Evolutionary conservation across 2,329 filamentous ascomycete genomes (phyloP), one percentile per base, ranked within the genome.

Genomic region (Xylariaceae sp.): DNA sequence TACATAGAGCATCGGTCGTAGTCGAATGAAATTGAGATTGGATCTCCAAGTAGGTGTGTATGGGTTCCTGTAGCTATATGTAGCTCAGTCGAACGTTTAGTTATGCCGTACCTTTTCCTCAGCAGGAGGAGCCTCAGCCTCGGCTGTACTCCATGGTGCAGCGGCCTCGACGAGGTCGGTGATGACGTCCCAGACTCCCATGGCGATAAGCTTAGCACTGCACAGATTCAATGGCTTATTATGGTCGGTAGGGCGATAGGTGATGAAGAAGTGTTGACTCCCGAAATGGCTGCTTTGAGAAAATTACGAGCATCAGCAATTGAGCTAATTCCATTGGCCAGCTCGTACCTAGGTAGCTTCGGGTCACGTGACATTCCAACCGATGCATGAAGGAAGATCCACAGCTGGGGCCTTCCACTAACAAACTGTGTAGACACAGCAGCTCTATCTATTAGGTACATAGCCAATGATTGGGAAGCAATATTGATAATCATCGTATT

Each of bases 91-190:
- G 26, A 43, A 24, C 44, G 62, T 11, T 40, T 37, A 48, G 56
- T 33, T 28, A 37, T 50, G 40, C 47, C 40, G 46, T 78, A 82
- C 80, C 80, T 81, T 74, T 82, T 84, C 79, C 85, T 86, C 79
- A 81, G 87, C 78, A 81, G 85, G 79, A 81, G 86, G 79, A 82
- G 85, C 85, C 77, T 88, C 86, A 66, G 86, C 86, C 74, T 88
- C 82, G 66, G 80, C 85, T 65, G 81, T 81, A 73, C 78, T 79
- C 86, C 86, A 88, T 73, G 86, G 86, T 77, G 82, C 79, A 66
- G 82, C 85, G 62, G 85, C 85, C 77, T 87, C 84, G 71, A 87
- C 77, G 72, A 88, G 78, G 73, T 88, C 86, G 71, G 79, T 80
- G 70, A 87, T 81, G 66, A 81, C 77, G 75, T 87, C 84, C 83